Evolutionary conservation across 176 grass and related monocot genomes (phyloP).

Genomic region (Zizania latifolia): DNA sequence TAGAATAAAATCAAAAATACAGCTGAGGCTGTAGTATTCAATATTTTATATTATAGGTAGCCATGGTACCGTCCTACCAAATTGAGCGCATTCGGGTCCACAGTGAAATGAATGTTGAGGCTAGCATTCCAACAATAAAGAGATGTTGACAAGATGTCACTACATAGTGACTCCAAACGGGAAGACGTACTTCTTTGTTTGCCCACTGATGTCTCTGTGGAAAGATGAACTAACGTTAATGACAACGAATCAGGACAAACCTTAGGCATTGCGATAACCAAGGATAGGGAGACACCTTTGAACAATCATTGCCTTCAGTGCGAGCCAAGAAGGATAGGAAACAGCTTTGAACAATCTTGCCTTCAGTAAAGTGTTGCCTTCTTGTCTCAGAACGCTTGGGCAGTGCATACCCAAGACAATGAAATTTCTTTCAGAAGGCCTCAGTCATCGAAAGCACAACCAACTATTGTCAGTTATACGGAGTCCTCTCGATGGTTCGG

Average conservation of each 20-base stretch:
- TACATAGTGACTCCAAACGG: constrained; percentile 28
- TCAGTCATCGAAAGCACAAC: background rate
- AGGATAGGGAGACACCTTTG: constrained; percentile 16
- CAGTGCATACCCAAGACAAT: background rate
- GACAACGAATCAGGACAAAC: background rate
- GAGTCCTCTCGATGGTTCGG: constrained; percentile 3
- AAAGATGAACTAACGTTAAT: constrained; percentile 22
- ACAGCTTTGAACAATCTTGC: constrained; percentile 28
- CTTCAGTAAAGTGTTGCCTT: no score
- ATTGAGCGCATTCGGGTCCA: background rate
- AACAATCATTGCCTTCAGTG: constrained; percentile 3
- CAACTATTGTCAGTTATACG: background rate
- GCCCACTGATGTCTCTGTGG: constrained; percentile 12
- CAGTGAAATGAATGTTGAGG: constrained; percentile 5
- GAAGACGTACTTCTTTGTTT: constrained; percentile 18
- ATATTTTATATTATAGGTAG: no score
- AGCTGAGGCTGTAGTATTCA: no score
- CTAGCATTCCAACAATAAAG: constrained; percentile 18
- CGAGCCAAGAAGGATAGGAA: background rate
- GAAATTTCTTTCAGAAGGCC: background rate
- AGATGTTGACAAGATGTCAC: constrained; percentile 26
- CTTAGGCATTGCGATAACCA: background rate
- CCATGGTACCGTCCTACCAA: no score
- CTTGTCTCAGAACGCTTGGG: background rate
- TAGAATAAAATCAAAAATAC: no score